Evolutionary conservation across 2,329 filamentous ascomycete species (phyloP).

Genomic region (Fusarium bulbicola): DNA sequence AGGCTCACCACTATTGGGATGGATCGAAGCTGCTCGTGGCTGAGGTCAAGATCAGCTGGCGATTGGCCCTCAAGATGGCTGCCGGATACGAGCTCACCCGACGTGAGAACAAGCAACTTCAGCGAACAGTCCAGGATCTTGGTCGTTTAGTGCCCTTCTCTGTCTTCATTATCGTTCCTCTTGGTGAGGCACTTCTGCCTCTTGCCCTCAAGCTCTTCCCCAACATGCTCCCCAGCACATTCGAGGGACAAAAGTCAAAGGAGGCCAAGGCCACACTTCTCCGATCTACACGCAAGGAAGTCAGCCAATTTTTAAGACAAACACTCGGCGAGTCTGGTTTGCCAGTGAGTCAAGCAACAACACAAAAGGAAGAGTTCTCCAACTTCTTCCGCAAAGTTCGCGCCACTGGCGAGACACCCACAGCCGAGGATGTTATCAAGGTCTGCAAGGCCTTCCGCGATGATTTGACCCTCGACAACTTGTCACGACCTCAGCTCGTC

Average conservation of each 20-base stretch:
- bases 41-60: conserved; percentile 92
- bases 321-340: conserved; percentile 94
- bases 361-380: conserved; percentile 91
- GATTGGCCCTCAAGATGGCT: conserved; percentile 94
- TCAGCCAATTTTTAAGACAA: conserved; percentile 87
- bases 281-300: conserved; percentile 88
- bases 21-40: conserved; percentile 93
- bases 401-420: conserved; percentile 89
- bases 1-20: conserved; percentile 96
- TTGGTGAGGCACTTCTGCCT: conserved; percentile 91
- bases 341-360: conserved; percentile 82
- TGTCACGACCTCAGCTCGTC: conserved; percentile 93
- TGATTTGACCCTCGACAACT: conserved; percentile 94
- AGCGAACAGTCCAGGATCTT: conserved; percentile 92
- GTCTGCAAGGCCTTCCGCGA: conserved; percentile 99
- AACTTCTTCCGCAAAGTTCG: conserved; percentile 98
- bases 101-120: conserved; percentile 90
- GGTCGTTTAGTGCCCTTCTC: conserved; percentile 94
- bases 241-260: conserved; percentile 89
- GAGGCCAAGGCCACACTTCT: conserved; percentile 86
- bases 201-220: conserved; percentile 95
- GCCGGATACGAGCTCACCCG: conserved; percentile 96
- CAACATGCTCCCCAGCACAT: conserved; percentile 96
- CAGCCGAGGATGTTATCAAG: conserved; percentile 91
- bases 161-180: conserved; percentile 95